Percentiles rank a stretch among this genome's conserved stretches.
phyloP scores from a whole-genome alignment of 768 basidiomycete species.

The Suillus subaureus region DNA sequence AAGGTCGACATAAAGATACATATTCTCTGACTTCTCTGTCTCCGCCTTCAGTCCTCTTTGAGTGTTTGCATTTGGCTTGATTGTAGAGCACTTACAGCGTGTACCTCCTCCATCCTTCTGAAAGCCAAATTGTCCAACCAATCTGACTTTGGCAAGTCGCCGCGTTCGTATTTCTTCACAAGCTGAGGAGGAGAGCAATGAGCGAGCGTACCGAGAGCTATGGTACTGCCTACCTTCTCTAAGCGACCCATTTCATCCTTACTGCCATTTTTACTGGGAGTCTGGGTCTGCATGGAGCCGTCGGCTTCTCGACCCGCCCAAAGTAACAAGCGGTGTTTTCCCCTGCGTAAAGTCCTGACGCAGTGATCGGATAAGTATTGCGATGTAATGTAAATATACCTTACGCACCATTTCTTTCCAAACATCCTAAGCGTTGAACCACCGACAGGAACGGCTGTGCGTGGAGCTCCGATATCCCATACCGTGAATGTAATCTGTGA shows the following conservation, averaged over 20 bases:
- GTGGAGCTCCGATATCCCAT: constrained; percentile 91
- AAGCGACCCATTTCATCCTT: constrained; percentile 95
- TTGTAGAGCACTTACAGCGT: constrained; percentile 60
- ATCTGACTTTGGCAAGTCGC: constrained; percentile 91
- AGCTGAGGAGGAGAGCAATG: constrained; percentile 46
- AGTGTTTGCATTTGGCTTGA: constrained; percentile 2
- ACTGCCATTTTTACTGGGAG: constrained; percentile 81
- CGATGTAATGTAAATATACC: background rate
- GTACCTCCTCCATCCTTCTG: constrained; percentile 92
- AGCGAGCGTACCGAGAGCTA: constrained; percentile 17
- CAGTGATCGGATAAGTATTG: constrained; percentile 2
- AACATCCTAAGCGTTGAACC: constrained; percentile 91
- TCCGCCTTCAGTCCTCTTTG: constrained; percentile 61
- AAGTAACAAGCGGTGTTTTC: constrained; percentile 85
- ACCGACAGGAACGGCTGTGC: constrained; percentile 80
- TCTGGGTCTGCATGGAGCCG: constrained; percentile 75
- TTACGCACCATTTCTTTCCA: constrained; percentile 83
- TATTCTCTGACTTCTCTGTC: constrained; percentile 86
- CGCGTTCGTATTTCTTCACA: constrained; percentile 95
- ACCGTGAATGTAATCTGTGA: constrained; percentile 44
- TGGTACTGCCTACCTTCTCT: constrained; percentile 66
- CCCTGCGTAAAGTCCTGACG: constrained; percentile 80
- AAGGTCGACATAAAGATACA: constrained; percentile 96
- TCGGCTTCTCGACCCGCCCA: constrained; percentile 89
- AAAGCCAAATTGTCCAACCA: constrained; percentile 96